Evolutionary conservation across 768 basidiomycete species (phyloP).

Genomic region (Calocera cornea): DNA sequence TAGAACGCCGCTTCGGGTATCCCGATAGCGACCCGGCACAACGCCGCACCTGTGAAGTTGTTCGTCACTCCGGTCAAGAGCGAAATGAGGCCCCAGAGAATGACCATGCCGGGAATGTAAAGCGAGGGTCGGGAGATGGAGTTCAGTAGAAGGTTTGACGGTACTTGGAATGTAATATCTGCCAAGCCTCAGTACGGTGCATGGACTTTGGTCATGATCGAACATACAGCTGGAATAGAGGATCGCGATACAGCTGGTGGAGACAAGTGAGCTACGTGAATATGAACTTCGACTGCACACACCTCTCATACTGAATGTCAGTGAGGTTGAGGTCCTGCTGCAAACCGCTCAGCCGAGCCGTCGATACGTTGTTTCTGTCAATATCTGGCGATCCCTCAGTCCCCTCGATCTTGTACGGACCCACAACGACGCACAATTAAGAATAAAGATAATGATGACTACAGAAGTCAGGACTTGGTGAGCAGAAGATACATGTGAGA

Average conservation of each 20-base stretch:
- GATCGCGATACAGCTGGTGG: background rate
- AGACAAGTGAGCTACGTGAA: background rate
- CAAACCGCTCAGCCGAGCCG: constrained; percentile 31
- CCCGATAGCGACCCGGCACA: constrained; percentile 48
- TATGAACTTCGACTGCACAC: background rate
- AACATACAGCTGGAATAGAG: constrained; percentile 5
- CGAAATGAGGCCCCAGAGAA: constrained; percentile 51
- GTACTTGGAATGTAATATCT: constrained; percentile 10
- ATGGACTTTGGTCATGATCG: background rate
- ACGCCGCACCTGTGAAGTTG: constrained; percentile 40
- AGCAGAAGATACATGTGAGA: no score
- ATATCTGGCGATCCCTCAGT: background rate
- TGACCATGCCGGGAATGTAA: constrained; percentile 47
- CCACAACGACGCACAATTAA: constrained; percentile 7
- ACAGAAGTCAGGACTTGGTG: background rate
- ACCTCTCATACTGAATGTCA: constrained; percentile 46
- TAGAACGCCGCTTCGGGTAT: constrained; percentile 56
- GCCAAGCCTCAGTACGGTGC: background rate
- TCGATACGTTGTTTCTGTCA: constrained; percentile 18
- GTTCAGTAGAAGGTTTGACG: constrained; percentile 8
- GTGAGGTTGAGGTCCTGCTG: constrained; percentile 28
- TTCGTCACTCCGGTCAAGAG: constrained; percentile 49
- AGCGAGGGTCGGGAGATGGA: constrained; percentile 36
- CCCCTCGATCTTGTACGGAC: background rate
- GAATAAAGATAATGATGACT: constrained; percentile 11